Evolutionary conservation across 2,329 filamentous ascomycete species (phyloP).

Genomic region (Paecilomyces sp.): DNA sequence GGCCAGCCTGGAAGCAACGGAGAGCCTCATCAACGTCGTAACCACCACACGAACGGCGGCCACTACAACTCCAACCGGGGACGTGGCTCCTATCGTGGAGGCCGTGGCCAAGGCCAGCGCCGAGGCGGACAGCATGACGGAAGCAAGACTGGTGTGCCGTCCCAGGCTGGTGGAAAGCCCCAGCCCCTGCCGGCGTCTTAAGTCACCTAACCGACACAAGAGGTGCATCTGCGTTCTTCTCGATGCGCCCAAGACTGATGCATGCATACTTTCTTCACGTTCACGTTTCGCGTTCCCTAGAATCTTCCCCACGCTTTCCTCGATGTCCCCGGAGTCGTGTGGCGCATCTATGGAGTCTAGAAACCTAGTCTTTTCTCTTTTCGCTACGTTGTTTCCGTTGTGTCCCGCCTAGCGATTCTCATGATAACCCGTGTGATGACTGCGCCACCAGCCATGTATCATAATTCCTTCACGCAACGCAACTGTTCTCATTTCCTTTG

Average conservation of each 20-base stretch:
- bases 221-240: neutral
- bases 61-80: conserved; percentile 31
- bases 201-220: neutral
- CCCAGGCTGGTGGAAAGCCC: conserved; percentile 20
- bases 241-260: neutral
- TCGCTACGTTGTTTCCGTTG: neutral
- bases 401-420: neutral
- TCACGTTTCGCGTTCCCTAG: neutral
- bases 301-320: neutral
- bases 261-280: neutral
- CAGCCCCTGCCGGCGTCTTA: conserved; percentile 25
- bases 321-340: neutral
- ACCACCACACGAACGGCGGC: conserved; percentile 27
- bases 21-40: conserved; percentile 26
- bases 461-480: neutral
- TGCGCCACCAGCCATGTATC: conserved; percentile 1
- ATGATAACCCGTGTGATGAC: conserved; percentile 1
- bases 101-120: conserved; percentile 37
- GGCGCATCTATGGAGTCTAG: neutral
- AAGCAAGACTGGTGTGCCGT: conserved; percentile 19
- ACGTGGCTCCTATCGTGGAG: conserved; percentile 36
- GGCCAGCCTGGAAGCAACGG: conserved; percentile 16
- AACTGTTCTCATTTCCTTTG: neutral
- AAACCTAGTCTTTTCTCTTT: neutral
- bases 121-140: conserved; percentile 27